A percentile compares a stretch with the other conserved stretches of the same genome.
phyloP scores from a whole-genome alignment of 805 yeast species.

The Zygotorulaspora florentina region DNA sequence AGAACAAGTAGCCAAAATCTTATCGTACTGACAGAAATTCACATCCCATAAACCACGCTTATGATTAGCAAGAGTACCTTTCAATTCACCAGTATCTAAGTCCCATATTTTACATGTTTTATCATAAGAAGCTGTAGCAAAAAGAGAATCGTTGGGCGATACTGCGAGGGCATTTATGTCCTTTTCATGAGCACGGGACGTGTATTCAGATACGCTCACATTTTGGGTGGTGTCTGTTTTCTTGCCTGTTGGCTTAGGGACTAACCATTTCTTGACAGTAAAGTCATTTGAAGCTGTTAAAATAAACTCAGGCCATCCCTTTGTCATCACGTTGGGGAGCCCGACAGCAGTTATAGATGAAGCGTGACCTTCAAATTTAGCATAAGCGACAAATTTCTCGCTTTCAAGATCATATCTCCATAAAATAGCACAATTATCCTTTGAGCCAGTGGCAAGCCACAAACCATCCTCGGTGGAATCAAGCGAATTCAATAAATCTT shows the following conservation, averaged over 20 bases:
- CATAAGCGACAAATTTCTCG: constrained; percentile 43
- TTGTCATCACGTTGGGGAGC: constrained; percentile 52
- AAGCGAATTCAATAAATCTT: constrained; percentile 74
- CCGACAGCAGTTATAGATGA: constrained; percentile 81
- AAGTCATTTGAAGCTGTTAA: constrained; percentile 83
- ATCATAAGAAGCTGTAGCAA: constrained; percentile 94
- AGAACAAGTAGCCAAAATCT: constrained; percentile 72
- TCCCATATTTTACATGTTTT: constrained; percentile 90
- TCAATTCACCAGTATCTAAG: constrained; percentile 74
- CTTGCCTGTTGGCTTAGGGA: constrained; percentile 45
- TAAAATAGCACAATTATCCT: constrained; percentile 78
- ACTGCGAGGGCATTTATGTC: constrained; percentile 88
- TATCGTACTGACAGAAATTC: constrained; percentile 74
- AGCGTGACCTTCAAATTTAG: constrained; percentile 79
- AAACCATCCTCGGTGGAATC: constrained; percentile 75
- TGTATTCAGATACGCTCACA: constrained; percentile 69
- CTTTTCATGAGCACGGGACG: constrained; percentile 94
- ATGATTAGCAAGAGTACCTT: constrained; percentile 84
- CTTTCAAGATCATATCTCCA: constrained; percentile 62
- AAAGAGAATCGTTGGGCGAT: constrained; percentile 81
- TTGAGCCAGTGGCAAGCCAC: constrained; percentile 91
- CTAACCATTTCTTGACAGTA: constrained; percentile 80
- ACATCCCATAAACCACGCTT: constrained; percentile 94
- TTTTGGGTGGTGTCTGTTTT: constrained; percentile 22
- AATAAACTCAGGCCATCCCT: constrained; percentile 56